A percentile compares a stretch with the other conserved stretches of the same genome.
Conservation (phyloP, 106 monocot genomes). For the Platanthera zijinensis region DNA sequence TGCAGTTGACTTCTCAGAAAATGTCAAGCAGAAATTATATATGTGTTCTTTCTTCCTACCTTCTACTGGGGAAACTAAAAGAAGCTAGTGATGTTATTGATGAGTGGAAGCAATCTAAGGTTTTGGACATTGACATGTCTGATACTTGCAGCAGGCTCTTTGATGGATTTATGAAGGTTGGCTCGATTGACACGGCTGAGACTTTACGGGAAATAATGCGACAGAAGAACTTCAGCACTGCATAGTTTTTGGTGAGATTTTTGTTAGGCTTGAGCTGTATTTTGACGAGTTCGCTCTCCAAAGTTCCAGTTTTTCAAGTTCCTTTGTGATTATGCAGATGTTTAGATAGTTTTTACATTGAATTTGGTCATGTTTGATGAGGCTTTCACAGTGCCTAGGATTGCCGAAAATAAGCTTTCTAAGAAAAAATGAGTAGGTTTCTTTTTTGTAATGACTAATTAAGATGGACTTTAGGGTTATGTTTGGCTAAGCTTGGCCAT, state of each 20-base stretch:
- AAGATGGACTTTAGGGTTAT: conserved; percentile 56
- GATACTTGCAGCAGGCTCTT: conserved; percentile 38
- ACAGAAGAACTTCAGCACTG: conserved; percentile 22
- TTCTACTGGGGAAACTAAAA: conserved; percentile 47
- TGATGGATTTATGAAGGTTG: conserved; percentile 48
- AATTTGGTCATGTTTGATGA: conserved; percentile 19
- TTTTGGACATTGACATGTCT: conserved; percentile 39
- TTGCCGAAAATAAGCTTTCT: conserved; percentile 61
- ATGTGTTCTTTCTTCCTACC: conserved; percentile 61
- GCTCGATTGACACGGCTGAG: conserved; percentile 33
- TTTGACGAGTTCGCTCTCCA: not conserved
- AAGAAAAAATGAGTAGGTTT: conserved; percentile 46
- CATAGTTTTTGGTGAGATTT: not conserved
- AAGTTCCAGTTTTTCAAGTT: not conserved
- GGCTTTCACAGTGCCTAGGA: conserved; percentile 39
- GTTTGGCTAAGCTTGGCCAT: conserved; percentile 64
- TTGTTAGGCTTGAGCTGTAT: not conserved
- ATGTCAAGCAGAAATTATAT: conserved; percentile 74
- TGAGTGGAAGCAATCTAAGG: conserved; percentile 66
- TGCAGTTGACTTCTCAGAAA: conserved; percentile 52
- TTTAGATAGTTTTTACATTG: conserved; percentile 56
- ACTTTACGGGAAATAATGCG: conserved; percentile 44
- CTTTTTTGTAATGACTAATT: conserved; percentile 77
- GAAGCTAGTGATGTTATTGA: conserved; percentile 75
- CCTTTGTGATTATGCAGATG: conserved; percentile 23